Percentiles rank a stretch among this genome's conserved stretches.
Conservation (phyloP, 2,329 filamentous ascomycete genomes). For the Exophiala bonariae region DNA sequence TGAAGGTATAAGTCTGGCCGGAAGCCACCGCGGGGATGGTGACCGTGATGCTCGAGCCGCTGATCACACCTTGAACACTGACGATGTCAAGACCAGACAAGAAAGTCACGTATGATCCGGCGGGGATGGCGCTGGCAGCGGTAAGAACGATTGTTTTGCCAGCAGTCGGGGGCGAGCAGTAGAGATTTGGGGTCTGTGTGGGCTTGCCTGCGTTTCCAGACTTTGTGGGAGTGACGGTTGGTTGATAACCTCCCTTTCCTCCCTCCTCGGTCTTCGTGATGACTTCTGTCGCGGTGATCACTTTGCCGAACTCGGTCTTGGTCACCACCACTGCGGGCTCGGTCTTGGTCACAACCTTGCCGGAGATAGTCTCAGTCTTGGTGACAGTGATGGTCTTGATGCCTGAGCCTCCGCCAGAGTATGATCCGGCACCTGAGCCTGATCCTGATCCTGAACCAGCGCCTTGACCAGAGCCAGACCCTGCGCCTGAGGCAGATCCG, state of each 20-base stretch:
- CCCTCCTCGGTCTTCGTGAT: too few species aligned
- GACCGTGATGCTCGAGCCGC: conserved; percentile 1
- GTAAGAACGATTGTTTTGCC: conserved; percentile 17
- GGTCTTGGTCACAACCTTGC: too few species aligned
- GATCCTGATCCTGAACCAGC: not conserved
- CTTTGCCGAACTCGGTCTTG: too few species aligned
- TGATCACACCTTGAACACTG: conserved; percentile 8
- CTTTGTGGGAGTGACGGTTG: too few species aligned
- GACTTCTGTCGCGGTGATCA: too few species aligned
- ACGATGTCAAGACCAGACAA: conserved; percentile 12
- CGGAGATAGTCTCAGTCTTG: too few species aligned
- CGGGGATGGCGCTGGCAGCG: conserved; percentile 10
- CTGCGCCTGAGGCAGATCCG: not conserved
- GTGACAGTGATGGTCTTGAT: too few species aligned
- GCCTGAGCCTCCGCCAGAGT: too few species aligned
- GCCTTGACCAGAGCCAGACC: not conserved
- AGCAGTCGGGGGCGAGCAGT: not conserved
- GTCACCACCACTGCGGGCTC: too few species aligned
- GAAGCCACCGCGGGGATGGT: conserved; percentile 10
- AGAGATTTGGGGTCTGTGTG: not conserved
- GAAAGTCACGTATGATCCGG: conserved; percentile 19
- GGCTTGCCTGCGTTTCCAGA: too few species aligned
- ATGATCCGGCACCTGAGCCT: not conserved
- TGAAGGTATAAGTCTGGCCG: conserved; percentile 20
- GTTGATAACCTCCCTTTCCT: too few species aligned